A percentile compares a stretch with the other conserved stretches of the same genome.
These are phyloP conservation scores for Phyllostachys edulis DNA, from an alignment of 176 grass and related monocot genomes.

Conservation along the genomic window DNA sequence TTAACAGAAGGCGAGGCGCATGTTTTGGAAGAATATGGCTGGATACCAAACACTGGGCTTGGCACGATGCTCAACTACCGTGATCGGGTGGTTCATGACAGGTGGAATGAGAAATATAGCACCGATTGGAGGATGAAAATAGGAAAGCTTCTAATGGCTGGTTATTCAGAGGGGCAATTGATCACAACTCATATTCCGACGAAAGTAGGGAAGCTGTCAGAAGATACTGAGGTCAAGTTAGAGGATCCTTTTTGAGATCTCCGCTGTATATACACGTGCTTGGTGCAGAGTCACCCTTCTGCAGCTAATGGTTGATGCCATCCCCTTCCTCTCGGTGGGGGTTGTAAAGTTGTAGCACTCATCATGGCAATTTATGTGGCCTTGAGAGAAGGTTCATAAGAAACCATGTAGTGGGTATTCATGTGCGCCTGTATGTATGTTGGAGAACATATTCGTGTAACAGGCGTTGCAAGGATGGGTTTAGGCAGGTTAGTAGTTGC, in stretches of 20 bases:
- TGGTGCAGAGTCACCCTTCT: neutral
- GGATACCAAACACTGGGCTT: constrained; percentile 70
- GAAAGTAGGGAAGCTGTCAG: constrained; percentile 32
- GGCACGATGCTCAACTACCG: constrained; percentile 82
- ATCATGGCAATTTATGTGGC: neutral
- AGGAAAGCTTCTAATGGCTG: constrained; percentile 72
- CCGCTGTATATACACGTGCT: constrained; percentile 3
- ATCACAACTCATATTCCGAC: constrained; percentile 40
- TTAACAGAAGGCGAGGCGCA: constrained; percentile 63
- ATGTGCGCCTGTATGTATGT: constrained; percentile 1
- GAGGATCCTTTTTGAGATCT: constrained; percentile 34
- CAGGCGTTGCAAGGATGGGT: neutral
- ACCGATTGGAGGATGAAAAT: constrained; percentile 74
- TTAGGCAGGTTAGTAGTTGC: neutral
- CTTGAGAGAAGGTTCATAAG: constrained; percentile 5
- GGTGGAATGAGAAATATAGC: constrained; percentile 49
- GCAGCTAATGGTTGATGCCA: neutral
- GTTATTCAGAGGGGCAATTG: constrained; percentile 50
- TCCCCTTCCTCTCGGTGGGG: neutral
- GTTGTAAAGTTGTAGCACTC: constrained; percentile 28
- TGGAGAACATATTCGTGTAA: constrained; percentile 1
- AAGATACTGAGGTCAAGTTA: constrained; percentile 36
- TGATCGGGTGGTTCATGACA: constrained; percentile 80
- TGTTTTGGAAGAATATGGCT: constrained; percentile 76
- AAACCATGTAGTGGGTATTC: neutral